phyloP scores from a whole-genome alignment of 768 basidiomycete genomes.

The Nevesoporus exiguus region DNA sequence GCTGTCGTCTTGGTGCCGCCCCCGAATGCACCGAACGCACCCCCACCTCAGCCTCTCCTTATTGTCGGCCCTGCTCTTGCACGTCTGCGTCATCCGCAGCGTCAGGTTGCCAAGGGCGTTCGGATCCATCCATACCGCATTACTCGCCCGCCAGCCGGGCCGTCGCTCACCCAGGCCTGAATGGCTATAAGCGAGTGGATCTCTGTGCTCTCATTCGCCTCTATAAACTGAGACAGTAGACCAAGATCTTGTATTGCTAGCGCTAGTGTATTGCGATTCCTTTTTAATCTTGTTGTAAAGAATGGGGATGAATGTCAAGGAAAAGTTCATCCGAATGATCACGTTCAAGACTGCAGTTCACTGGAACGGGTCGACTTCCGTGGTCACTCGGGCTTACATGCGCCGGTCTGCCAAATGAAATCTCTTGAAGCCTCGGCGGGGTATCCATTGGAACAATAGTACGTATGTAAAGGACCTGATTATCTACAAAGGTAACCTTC shows the following conservation, averaged over 20 bases:
- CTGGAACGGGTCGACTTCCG: too few relatives aligned
- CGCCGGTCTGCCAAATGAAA: too few relatives aligned
- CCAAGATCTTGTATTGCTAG: constrained; percentile 17
- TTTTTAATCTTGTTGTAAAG: neutral
- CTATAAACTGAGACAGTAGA: neutral
- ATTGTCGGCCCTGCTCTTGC: constrained; percentile 49
- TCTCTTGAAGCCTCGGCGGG: too few relatives aligned
- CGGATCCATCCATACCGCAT: constrained; percentile 58
- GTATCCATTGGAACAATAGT: too few relatives aligned
- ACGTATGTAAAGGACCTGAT: too few relatives aligned
- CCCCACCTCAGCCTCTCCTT: constrained; percentile 35
- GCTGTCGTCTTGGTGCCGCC: constrained; percentile 48
- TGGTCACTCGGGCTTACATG: too few relatives aligned
- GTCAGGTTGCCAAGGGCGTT: constrained; percentile 42
- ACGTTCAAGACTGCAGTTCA: too few relatives aligned
- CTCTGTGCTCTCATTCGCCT: neutral
- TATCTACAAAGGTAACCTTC: neutral
- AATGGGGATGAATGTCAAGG: too few relatives aligned
- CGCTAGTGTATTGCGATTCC: constrained; percentile 6
- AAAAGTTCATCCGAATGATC: too few relatives aligned
- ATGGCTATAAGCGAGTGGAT: neutral
- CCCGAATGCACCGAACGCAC: constrained; percentile 21
- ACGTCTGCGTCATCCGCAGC: constrained; percentile 42
- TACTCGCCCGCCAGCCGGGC: constrained; percentile 13
- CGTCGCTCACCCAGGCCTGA: neutral